Evolutionary conservation across 768 basidiomycete genomes (phyloP).

Genomic region (Lactifluus volemus): DNA sequence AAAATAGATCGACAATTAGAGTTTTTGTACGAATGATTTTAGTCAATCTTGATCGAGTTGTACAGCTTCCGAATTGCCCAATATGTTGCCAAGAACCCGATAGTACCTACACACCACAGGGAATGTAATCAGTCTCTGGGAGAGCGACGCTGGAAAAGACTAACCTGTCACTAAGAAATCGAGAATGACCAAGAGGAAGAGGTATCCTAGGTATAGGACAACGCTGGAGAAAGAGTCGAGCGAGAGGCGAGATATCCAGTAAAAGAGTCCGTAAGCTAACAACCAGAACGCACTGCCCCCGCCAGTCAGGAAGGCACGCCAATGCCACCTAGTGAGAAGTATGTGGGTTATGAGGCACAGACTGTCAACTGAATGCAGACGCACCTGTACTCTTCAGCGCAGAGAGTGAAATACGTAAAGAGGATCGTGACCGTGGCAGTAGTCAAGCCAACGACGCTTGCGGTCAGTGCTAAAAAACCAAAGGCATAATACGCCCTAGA

Average conservation of each 20-base stretch:
- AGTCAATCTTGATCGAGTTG: slow-evolving; percentile 72
- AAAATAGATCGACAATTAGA: background rate
- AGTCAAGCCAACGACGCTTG: slow-evolving; percentile 72
- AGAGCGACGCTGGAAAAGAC: slow-evolving; percentile 20
- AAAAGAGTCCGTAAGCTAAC: slow-evolving; percentile 79
- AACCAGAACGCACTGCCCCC: slow-evolving; percentile 93
- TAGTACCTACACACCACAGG: slow-evolving; percentile 50
- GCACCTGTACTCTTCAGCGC: slow-evolving; percentile 89
- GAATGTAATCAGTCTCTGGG: background rate
- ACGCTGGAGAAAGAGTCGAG: slow-evolving; percentile 75
- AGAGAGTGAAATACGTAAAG: slow-evolving; percentile 85
- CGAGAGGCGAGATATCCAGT: slow-evolving; percentile 80
- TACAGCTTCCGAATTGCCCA: slow-evolving; percentile 87
- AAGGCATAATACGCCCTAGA: slow-evolving; percentile 93
- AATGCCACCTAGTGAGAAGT: slow-evolving; percentile 68
- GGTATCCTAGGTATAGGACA: slow-evolving; percentile 83
- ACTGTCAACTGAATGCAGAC: slow-evolving; percentile 15
- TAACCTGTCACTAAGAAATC: slow-evolving; percentile 83
- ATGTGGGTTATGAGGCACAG: slow-evolving; percentile 3
- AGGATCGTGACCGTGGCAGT: slow-evolving; percentile 87
- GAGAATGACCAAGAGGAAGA: slow-evolving; percentile 72
- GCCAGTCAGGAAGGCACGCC: slow-evolving; percentile 88
- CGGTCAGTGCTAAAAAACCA: slow-evolving; percentile 87
- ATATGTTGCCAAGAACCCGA: slow-evolving; percentile 86
- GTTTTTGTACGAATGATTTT: background rate